Evolutionary conservation across 352 stramenopile species (phyloP).

Genomic region (Aphanomyces stellatus): DNA sequence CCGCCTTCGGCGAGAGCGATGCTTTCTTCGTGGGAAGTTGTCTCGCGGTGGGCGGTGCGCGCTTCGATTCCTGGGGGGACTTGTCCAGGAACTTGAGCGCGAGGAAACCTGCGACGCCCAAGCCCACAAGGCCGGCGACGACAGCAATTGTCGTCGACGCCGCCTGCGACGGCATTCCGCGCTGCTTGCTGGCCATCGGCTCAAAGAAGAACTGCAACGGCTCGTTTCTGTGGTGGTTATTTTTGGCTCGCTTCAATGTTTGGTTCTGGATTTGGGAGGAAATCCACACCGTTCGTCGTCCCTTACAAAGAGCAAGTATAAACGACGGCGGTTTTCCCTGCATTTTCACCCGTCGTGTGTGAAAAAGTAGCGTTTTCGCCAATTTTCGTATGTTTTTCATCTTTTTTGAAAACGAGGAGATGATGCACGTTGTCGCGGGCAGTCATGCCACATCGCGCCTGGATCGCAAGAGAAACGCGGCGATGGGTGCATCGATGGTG

Average conservation of each 20-base stretch:
- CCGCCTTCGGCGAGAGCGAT: background rate
- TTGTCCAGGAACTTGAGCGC: constrained; percentile 3
- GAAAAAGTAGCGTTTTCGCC: too few relatives aligned
- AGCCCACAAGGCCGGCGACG: background rate
- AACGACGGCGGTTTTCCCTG: too few relatives aligned
- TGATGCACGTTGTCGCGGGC: too few relatives aligned
- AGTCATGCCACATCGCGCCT: too few relatives aligned
- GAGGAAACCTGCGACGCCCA: constrained; percentile 4
- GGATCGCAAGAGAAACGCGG: too few relatives aligned
- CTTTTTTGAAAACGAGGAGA: too few relatives aligned
- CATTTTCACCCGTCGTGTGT: too few relatives aligned
- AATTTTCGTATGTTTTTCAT: too few relatives aligned
- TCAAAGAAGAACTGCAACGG: background rate
- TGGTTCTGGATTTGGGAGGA: background rate
- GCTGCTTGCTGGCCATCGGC: constrained; percentile 1
- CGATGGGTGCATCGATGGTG: too few relatives aligned
- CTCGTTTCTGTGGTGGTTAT: constrained; percentile 2
- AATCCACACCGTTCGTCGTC: too few relatives aligned
- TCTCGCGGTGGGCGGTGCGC: background rate
- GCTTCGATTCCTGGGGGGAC: background rate
- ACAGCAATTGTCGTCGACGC: background rate
- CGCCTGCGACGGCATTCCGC: background rate
- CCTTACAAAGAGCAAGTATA: too few relatives aligned
- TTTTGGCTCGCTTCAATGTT: background rate
- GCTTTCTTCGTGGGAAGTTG: background rate